Evolutionary conservation across 2,329 filamentous ascomycete genomes (phyloP).

Genomic region (Arachnomyces sp.): DNA sequence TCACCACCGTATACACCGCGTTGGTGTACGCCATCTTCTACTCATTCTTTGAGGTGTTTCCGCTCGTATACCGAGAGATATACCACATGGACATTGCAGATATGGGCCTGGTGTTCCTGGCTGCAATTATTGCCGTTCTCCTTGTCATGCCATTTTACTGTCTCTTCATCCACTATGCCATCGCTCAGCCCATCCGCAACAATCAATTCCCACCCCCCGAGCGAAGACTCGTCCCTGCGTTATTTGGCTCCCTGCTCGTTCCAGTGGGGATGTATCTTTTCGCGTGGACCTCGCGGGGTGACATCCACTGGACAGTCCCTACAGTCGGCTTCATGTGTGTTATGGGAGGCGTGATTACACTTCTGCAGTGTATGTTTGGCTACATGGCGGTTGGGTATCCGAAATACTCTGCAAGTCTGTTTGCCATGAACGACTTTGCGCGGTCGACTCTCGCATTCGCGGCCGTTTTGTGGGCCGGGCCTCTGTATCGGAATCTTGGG

Average conservation of each 20-base stretch:
- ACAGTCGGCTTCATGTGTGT: conserved; percentile 36
- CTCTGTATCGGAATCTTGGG: conserved; percentile 21
- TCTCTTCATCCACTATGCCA: conserved; percentile 45
- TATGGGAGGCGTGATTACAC: conserved; percentile 27
- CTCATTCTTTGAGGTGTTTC: conserved; percentile 59
- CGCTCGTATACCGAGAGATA: conserved; percentile 51
- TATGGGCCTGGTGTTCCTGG: conserved; percentile 53
- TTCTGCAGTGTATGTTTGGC: conserved; percentile 37
- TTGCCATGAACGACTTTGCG: conserved; percentile 30
- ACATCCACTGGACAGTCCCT: conserved; percentile 29
- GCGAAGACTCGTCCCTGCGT: conserved; percentile 45
- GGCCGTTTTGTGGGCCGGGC: conserved; percentile 23
- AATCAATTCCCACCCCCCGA: conserved; percentile 35
- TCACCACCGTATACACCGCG: conserved; percentile 54
- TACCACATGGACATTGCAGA: conserved; percentile 54
- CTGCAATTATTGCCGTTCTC: conserved; percentile 50
- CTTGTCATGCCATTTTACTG: conserved; percentile 44
- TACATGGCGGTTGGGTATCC: conserved; percentile 31
- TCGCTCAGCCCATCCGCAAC: conserved; percentile 39
- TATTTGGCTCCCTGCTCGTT: conserved; percentile 45
- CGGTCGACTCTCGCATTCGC: conserved; percentile 25
- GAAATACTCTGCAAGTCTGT: conserved; percentile 26
- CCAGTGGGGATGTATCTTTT: conserved; percentile 54
- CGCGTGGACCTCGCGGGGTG: conserved; percentile 18
- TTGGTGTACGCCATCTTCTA: conserved; percentile 46